phyloP scores from a whole-genome alignment of 768 basidiomycete species.

The Serendipita sp. region DNA sequence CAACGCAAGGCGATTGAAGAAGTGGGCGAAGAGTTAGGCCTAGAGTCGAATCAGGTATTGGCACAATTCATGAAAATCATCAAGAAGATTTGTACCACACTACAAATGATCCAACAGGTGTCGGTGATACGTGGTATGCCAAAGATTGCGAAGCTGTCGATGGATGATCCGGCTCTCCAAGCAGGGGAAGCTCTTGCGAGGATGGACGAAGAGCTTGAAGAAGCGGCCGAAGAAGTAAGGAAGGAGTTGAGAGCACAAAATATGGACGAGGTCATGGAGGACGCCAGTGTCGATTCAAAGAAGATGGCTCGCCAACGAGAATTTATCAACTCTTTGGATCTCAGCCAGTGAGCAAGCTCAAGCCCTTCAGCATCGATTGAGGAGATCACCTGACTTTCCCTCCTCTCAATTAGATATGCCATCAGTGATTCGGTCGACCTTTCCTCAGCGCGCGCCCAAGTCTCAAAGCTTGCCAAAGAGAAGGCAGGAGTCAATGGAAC shows the following conservation, averaged over 20 bases:
- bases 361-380: not conserved
- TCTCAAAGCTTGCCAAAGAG: constrained; percentile 28
- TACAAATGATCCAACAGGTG: constrained; percentile 65
- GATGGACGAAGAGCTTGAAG: constrained; percentile 53
- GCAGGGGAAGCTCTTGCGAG: constrained; percentile 11
- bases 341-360: constrained; percentile 53
- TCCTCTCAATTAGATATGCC: constrained; percentile 19
- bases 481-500: constrained; percentile 26
- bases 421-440: constrained; percentile 62
- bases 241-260: constrained; percentile 32
- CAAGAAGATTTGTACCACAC: constrained; percentile 59
- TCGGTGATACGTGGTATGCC: constrained; percentile 54
- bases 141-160: constrained; percentile 18
- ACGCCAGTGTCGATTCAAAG: constrained; percentile 3
- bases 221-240: constrained; percentile 57
- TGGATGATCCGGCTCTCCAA: constrained; percentile 16
- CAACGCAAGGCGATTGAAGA: constrained; percentile 84
- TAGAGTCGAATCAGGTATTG: constrained; percentile 37
- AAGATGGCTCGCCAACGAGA: constrained; percentile 46
- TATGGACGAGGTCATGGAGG: not conserved
- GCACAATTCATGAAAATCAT: constrained; percentile 86
- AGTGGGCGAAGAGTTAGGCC: constrained; percentile 41
- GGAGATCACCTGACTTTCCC: constrained; percentile 7
- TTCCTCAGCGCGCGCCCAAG: constrained; percentile 57
- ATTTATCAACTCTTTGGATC: constrained; percentile 75